Base-by-base conservation (phyloP, 2,329 filamentous ascomycete genomes). In the Torrubiella hemipterigena region DNA sequence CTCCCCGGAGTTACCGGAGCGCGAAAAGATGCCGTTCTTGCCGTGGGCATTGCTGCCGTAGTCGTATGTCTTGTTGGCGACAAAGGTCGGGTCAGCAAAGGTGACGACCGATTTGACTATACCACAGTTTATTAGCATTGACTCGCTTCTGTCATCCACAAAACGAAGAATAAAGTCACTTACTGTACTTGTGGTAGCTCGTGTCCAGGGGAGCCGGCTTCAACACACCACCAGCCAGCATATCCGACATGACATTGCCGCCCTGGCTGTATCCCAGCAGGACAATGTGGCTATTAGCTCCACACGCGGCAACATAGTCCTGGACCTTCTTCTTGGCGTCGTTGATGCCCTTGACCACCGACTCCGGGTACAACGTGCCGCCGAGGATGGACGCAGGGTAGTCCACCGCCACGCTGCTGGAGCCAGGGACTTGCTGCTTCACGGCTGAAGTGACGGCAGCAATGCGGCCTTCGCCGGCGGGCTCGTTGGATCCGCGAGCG, bases 61-160 rank as follows among this genome's bases (percentile, higher is more conserved):
- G 22, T 24, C 6, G 22, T 35, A 38, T 11, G 21, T 30, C 30
- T 38, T 32, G 27, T 32, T 34, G 23, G 27, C 26, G 11, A 27
- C 19, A 17, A 38, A 38, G n/a, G 29, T 38, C 7, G 36, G 36
- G 33, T 38, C 36, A 18, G 32, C 36, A 21, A 38, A 38, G 19
- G 35, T 33, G 15, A 33, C 33, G 15, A 38, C 36, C 16, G 36
- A 32, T 14, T 31, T 18, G 30, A 38, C 36, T 38, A 7, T 16
- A 6, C n/a, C 6, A n/a, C n/a, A n/a, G 12, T 7, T 33, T 11
- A 33, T 14, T n/a, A n/a, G n/a, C n/a, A n/a, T n/a, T n/a, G n/a
- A n/a, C n/a, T n/a, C n/a, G n/a, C n/a, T n/a, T n/a, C n/a, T n/a
- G n/a, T n/a, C n/a, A n/a, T n/a, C n/a, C n/a, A n/a, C 14, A 22